These are phyloP conservation scores for Globisporangium spiculum DNA, from an alignment of 352 stramenopile species.

Conservation along the genomic window DNA sequence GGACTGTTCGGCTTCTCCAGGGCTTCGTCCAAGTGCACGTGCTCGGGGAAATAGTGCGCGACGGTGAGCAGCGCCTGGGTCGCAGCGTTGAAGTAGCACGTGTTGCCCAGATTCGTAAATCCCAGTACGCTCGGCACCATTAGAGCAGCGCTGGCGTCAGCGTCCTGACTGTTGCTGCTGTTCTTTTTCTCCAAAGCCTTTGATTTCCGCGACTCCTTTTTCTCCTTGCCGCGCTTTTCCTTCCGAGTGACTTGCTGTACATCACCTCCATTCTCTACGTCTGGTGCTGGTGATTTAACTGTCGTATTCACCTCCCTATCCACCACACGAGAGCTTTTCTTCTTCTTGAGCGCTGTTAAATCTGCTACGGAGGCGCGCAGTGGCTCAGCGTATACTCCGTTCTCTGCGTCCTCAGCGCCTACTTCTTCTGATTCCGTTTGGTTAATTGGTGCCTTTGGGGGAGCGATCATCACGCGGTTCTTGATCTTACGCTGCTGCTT, in stretches of 20 bases:
- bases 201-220: background rate
- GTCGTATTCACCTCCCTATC: background rate
- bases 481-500: conserved; percentile 47
- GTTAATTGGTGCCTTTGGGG: background rate
- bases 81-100: conserved; percentile 91
- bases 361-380: background rate
- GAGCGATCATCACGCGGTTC: conserved; percentile 5
- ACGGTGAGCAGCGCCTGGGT: conserved; percentile 92
- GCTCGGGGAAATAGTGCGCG: conserved; percentile 62
- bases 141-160: background rate
- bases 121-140: conserved; percentile 38
- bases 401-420: background rate
- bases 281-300: too few species aligned
- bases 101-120: conserved; percentile 92
- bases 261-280: background rate
- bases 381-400: background rate
- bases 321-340: background rate
- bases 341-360: background rate
- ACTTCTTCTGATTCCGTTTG: background rate
- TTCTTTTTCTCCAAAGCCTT: conserved; percentile 7
- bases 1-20: conserved; percentile 78
- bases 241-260: background rate
- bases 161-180: background rate
- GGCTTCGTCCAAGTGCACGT: conserved; percentile 42
- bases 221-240: background rate